Evolutionary conservation across 192 early-diverging fungal genomes (phyloP).

Genomic region (Jimgerdemannia flammicorona): DNA sequence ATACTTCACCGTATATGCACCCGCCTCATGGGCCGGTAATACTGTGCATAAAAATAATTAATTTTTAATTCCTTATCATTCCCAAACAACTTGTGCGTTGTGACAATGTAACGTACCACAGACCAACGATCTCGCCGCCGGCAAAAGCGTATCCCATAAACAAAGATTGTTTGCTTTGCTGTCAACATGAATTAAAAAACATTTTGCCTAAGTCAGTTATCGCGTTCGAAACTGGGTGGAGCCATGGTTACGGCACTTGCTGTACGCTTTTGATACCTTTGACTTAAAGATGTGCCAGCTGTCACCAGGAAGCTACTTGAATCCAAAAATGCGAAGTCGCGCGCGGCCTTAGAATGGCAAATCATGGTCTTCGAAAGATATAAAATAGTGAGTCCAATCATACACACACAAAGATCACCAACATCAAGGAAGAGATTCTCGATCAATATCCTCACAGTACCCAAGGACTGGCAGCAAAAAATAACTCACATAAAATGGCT

Average conservation of each 20-base stretch:
- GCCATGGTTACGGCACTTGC: neutral
- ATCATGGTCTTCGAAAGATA: constrained; percentile 26
- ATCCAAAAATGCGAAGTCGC: constrained; percentile 74
- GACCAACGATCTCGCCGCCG: constrained; percentile 51
- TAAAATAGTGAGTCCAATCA: neutral
- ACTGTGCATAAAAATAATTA: constrained; percentile 16
- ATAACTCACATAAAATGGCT: constrained; percentile 42
- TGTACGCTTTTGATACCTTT: constrained; percentile 1
- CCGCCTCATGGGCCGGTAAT: constrained; percentile 57
- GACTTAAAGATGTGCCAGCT: constrained; percentile 50
- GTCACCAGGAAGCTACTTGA: constrained; percentile 72
- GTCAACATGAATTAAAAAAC: no score
- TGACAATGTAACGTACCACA: constrained; percentile 39
- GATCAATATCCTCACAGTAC: neutral
- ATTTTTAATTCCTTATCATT: neutral
- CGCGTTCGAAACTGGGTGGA: neutral
- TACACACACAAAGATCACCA: no score
- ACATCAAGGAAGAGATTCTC: no score
- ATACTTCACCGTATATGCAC: constrained; percentile 64
- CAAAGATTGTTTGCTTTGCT: constrained; percentile 55
- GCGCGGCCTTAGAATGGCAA: constrained; percentile 58
- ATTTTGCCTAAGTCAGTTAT: neutral
- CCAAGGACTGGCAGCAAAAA: neutral
- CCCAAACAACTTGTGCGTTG: constrained; percentile 26
- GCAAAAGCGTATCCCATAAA: constrained; percentile 78